These are phyloP conservation scores for Dalbergia cultrata DNA, from an alignment of 306 rosid genomes.

Conservation along the genomic window DNA sequence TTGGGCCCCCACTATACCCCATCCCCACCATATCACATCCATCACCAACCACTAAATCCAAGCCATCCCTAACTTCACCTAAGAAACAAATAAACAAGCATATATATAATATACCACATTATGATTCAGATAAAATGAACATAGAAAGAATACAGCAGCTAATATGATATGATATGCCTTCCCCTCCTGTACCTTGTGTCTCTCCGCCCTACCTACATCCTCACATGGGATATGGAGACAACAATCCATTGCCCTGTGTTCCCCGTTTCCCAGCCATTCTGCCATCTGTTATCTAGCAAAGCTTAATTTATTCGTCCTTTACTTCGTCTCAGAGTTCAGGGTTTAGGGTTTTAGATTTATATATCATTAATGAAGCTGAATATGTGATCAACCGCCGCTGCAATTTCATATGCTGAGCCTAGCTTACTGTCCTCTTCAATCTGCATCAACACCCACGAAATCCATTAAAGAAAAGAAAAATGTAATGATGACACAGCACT, in stretches of 20 bases:
- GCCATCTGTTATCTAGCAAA: background rate
- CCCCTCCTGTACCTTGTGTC: background rate
- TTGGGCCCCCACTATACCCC: conserved; percentile 33
- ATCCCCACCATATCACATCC: background rate
- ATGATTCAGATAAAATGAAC: background rate
- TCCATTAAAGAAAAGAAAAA: no score
- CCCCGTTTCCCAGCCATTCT: conserved; percentile 44
- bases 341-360: no score
- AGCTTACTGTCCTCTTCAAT: conserved; percentile 75
- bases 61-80: background rate
- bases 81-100: background rate
- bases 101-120: background rate
- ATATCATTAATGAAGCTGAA: conserved; percentile 68
- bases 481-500: background rate
- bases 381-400: conserved; percentile 66
- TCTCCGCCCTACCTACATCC: background rate
- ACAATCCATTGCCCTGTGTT: conserved; percentile 47
- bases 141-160: no score
- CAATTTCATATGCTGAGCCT: conserved; percentile 72
- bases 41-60: background rate
- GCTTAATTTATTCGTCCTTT: background rate
- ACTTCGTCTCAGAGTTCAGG: no score
- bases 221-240: conserved; percentile 40
- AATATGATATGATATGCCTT: conserved; percentile 13
- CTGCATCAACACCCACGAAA: conserved; percentile 48